phyloP scores from a whole-genome alignment of 2,329 filamentous ascomycete species.

The Leptographium lundbergii region DNA sequence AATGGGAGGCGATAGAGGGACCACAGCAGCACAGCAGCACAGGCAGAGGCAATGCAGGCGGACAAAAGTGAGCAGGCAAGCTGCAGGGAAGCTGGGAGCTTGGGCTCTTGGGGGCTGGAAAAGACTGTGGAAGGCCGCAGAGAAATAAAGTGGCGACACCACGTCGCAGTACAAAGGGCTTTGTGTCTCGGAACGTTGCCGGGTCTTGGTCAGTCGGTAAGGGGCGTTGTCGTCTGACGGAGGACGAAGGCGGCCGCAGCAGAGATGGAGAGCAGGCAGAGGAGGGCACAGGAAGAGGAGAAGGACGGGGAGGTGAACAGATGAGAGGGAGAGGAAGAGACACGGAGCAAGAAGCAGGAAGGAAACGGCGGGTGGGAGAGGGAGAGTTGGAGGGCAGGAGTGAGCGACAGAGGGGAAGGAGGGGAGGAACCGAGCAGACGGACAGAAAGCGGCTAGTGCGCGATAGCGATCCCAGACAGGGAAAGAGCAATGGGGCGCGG shows the following conservation, averaged over 20 bases:
- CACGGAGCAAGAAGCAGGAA: neutral
- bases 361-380: neutral
- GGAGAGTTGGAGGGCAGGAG: neutral
- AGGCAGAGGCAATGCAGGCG: neutral
- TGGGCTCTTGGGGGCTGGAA: neutral
- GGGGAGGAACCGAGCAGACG: neutral
- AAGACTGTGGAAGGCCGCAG: neutral
- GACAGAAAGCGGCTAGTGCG: neutral
- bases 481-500: neutral
- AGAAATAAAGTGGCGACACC: neutral
- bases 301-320: neutral
- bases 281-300: neutral
- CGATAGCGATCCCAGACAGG: neutral
- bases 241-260: neutral
- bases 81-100: neutral
- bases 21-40: neutral
- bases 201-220: neutral
- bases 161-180: neutral
- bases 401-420: neutral
- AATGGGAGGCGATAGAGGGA: neutral
- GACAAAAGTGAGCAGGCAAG: neutral
- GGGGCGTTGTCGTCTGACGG: neutral
- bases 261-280: neutral
- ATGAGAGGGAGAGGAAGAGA: neutral
- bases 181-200: constrained; percentile 4